Percentiles rank a stretch among this genome's conserved stretches.
Evolutionary conservation across 2,329 filamentous ascomycete genomes (phyloP).

Genomic region (Colletotrichum higginsianum): DNA sequence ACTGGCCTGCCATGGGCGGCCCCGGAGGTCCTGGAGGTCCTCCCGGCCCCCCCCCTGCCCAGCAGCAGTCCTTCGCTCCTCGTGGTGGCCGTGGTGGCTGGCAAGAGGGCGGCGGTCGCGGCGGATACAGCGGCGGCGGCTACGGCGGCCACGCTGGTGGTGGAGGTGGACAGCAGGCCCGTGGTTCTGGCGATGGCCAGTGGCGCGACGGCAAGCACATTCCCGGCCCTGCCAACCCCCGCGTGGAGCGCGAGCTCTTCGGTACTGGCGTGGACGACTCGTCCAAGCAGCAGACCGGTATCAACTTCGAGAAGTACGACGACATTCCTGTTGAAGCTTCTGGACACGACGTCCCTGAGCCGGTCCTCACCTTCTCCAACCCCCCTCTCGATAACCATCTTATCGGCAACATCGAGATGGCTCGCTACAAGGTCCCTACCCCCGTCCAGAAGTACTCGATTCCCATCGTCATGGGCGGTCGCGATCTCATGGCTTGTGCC

Average conservation of each 20-base stretch:
- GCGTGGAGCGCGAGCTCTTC: conserved; percentile 95
- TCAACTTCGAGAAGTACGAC: conserved; percentile 99
- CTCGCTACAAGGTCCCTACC: conserved; percentile 95
- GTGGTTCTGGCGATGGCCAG: conserved; percentile 93
- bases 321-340: conserved; percentile 99
- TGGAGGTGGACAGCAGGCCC: conserved; percentile 69
- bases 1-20: conserved; percentile 43
- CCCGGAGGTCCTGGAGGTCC: conserved; percentile 50
- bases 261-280: conserved; percentile 87
- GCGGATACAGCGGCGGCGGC: conserved; percentile 55
- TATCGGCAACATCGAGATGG: conserved; percentile 91
- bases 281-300: conserved; percentile 95
- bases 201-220: conserved; percentile 99
- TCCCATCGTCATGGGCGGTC: conserved; percentile 97
- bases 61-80: conserved; percentile 43
- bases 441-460: conserved; percentile 99
- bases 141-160: conserved; percentile 62
- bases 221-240: conserved; percentile 88
- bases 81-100: conserved; percentile 44
- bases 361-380: conserved; percentile 91
- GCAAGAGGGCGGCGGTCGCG: conserved; percentile 54
- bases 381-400: conserved; percentile 96
- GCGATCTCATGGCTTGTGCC: conserved; percentile 99
- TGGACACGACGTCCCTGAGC: conserved; percentile 92
- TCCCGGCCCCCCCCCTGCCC: conserved; percentile 33